Base-by-base conservation (phyloP, 106 monocot species). In the Triglochin maritima region DNA sequence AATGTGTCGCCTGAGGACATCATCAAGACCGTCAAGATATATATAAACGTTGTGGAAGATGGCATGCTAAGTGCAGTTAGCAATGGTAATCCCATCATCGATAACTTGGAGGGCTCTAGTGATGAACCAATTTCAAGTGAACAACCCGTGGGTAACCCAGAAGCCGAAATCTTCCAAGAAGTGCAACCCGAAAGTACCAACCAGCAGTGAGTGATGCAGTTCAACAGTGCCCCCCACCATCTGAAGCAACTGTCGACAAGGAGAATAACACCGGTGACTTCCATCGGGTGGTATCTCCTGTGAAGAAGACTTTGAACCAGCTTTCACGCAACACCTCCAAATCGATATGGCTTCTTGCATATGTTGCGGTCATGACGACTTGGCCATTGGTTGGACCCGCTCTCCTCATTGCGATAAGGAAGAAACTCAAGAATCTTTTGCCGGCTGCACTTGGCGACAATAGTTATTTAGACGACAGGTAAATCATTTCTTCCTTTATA, bases 301-400 rank as follows among this genome's bases (percentile, higher is more conserved):
- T 82, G 6, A 90, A 76, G 76, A 86, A 69, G 69, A 80, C 81
- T 17, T 69, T 80, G 9, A 79, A 80, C 56, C 79, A 84, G 76
- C 74, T 91, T 43, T 79, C 81, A 3, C 72, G 74, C 13, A 75
- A 71, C 47, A 76, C 69, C 15, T 66, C 73, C 47, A 69, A 49
- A 60, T 91, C 86, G 11, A 80, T 88, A 48, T 86, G 96, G 88
- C 45, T 96, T 53, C 85, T 96, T 3, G 78, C 63, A 14, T 96
- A 91, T n/a, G 73, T 91, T 60, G 87, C 91, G n/a, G 62, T 91
- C 46, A 71, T 80, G 9, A 80, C 95, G 4, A 81, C 81, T 49
- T 96, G 87, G 81, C 95, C 95, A 9, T 48, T 96, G 41, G 64
- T 90, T 48, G 88, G 85, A 52, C 71, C 96, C 48, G 63, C 70